Base-by-base conservation (phyloP, 2,329 filamentous ascomycete species). In the Keithomyces neogunnii region DNA sequence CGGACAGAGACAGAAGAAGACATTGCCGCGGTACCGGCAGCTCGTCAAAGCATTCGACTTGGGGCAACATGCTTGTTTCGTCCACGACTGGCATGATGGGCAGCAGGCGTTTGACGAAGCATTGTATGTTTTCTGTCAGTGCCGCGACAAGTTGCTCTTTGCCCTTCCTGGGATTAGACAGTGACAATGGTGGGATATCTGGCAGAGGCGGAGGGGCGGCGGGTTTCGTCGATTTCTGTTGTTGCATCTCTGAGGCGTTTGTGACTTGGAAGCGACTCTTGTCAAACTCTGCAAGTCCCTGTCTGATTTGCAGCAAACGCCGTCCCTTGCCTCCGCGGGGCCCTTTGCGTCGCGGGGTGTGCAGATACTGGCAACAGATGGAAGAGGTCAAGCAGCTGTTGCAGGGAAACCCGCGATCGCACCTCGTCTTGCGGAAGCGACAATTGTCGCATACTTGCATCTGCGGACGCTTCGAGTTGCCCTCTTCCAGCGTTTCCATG, bases 381-480 rank as follows among this genome's bases (percentile, higher is more conserved):
- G 58, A 53, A 3, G 57, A 57, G 31, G 55, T 48, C 48, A 57
- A 51, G 56, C 63, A 66, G 45, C 61, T 63, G 50, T 54, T 59
- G 48, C 63, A 65, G 6, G 63, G 65, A 30, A 58, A 44, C 2
- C 57, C 61, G 10, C 65, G 62, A 51, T 67, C 64, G 48, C 65
- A 67, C 50, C 65, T 67, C 48, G 65, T 62, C 50, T 67, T 67
- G 49, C 65, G 59, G 45, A 60, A 64, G 40, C 62, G 62, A 40
- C 62, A 64, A 51, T 60, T 64, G 45, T 64, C 62, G 53, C 62
- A 64, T 5, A 62, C 61, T 45, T 64, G 62, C 31, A 47, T 33
- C 19, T 47, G 45, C 35, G 31, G 45, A 5, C 45, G 45, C 31
- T 47, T 47, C n/a, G 3, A 13, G 31, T 13, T 31, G 29, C 26